phyloP scores from a whole-genome alignment of 768 basidiomycete genomes.

The Ramaria sp. region DNA sequence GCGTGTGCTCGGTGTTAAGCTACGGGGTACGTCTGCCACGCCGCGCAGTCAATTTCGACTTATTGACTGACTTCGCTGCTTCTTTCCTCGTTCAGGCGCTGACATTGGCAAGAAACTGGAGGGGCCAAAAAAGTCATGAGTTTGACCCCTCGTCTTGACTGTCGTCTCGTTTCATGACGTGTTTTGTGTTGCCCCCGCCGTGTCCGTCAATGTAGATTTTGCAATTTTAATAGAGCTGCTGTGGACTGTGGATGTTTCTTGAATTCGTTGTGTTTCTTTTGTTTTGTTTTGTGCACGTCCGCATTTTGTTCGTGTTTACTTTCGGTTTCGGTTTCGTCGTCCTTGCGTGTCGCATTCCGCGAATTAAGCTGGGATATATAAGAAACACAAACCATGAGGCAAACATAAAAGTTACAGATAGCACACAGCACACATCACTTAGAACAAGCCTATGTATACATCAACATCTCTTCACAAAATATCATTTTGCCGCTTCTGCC shows the following conservation, averaged over 20 bases:
- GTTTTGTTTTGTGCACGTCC: too few species aligned
- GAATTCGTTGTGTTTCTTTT: too few species aligned
- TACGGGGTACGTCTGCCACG: constrained; percentile 55
- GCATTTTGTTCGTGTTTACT: too few species aligned
- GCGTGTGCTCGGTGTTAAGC: constrained; percentile 73
- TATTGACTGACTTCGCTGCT: constrained; percentile 5
- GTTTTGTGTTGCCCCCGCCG: not conserved
- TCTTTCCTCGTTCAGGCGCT: constrained; percentile 32
- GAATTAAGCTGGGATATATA: too few species aligned
- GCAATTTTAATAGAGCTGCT: not conserved
- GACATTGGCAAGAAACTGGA: constrained; percentile 85
- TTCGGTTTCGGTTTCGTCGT: too few species aligned
- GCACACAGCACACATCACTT: not conserved
- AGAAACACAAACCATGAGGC: not conserved
- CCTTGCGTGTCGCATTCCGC: too few species aligned
- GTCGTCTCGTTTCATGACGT: not conserved
- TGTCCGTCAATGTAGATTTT: not conserved
- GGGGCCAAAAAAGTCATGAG: constrained; percentile 61
- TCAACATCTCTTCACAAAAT: not conserved
- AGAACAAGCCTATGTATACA: not conserved
- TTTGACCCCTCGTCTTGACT: constrained; percentile 24
- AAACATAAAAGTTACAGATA: not conserved
- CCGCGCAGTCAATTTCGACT: not conserved
- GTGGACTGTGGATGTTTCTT: not conserved
- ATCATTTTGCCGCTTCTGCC: not conserved